phyloP scores from a whole-genome alignment of 1,284 basidiomycete genomes.

The Ceratobasidium sp. region DNA sequence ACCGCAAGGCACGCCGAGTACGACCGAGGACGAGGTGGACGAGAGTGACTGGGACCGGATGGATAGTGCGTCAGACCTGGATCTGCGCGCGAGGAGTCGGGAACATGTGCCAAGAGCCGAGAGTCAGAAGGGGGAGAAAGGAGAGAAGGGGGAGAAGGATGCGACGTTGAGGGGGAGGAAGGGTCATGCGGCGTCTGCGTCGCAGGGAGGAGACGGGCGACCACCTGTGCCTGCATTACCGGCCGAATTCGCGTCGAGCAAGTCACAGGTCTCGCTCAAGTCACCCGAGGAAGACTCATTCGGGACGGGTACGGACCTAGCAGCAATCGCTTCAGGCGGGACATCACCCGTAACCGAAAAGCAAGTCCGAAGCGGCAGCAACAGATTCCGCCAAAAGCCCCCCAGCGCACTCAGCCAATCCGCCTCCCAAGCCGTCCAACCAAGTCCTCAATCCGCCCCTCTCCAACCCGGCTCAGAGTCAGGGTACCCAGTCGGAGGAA shows the following conservation, averaged over 20 bases:
- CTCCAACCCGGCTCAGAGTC: constrained; percentile 17
- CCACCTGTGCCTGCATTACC: constrained; percentile 40
- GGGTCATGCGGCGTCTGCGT: background rate
- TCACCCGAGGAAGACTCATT: constrained; percentile 9
- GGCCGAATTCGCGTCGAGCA: constrained; percentile 28
- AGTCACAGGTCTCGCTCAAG: constrained; percentile 13
- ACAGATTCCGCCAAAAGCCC: constrained; percentile 27
- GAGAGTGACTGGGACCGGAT: constrained; percentile 81
- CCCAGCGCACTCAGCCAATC: constrained; percentile 22
- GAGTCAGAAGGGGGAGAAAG: background rate
- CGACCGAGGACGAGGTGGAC: constrained; percentile 57
- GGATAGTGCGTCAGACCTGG: constrained; percentile 73
- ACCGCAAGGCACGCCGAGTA: constrained; percentile 22
- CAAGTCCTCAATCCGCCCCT: constrained; percentile 22
- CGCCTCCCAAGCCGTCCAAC: background rate
- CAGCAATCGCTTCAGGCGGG: background rate
- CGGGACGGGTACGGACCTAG: constrained; percentile 18
- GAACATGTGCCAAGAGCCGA: background rate
- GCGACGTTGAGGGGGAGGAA: constrained; percentile 32
- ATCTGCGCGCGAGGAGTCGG: constrained; percentile 51
- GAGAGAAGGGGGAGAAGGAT: constrained; percentile 19
- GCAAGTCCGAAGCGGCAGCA: constrained; percentile 14
- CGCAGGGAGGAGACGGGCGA: constrained; percentile 14
- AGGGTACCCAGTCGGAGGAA: constrained; percentile 9
- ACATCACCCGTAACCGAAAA: background rate